Conservation (phyloP, 345 rosid genomes). For the Gynandropsis gynandra region DNA sequence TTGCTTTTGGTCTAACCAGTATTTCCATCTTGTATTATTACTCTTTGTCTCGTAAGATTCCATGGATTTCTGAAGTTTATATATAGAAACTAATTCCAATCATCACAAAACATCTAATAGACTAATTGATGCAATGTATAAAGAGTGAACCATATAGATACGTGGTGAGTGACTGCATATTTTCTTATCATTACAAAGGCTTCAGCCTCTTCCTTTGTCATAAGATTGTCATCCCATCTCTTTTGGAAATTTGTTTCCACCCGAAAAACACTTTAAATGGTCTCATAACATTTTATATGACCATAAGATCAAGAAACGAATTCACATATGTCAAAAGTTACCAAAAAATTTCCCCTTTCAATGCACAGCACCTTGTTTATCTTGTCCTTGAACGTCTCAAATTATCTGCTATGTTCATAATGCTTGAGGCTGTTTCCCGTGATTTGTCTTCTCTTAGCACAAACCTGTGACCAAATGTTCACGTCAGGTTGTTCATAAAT, state of each 20-base stretch:
- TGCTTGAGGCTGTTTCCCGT: conserved; percentile 28
- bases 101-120: conserved; percentile 13
- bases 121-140: not conserved
- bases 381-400: conserved; percentile 44
- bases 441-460: conserved; percentile 42
- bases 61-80: conserved; percentile 59
- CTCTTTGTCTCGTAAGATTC: conserved; percentile 63
- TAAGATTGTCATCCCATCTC: conserved; percentile 79
- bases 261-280: conserved; percentile 26
- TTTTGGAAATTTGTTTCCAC: conserved; percentile 51
- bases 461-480: conserved; percentile 64
- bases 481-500: conserved; percentile 16
- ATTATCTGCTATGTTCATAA: conserved; percentile 36
- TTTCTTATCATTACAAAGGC: conserved; percentile 45
- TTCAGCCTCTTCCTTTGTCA: conserved; percentile 79
- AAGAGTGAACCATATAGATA: conserved; percentile 15
- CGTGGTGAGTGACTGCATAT: conserved; percentile 61
- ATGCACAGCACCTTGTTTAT: conserved; percentile 38
- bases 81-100: conserved; percentile 8
- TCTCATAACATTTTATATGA: not conserved
- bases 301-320: too few relatives aligned
- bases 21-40: conserved; percentile 59
- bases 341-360: not conserved
- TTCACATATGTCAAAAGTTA: not conserved
- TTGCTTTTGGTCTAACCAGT: conserved; percentile 80